Percentiles rank a stretch among this genome's conserved stretches.
Evolutionary conservation across 495 filamentous ascomycete species (phyloP).

Genomic region (Penicillium canescens): DNA sequence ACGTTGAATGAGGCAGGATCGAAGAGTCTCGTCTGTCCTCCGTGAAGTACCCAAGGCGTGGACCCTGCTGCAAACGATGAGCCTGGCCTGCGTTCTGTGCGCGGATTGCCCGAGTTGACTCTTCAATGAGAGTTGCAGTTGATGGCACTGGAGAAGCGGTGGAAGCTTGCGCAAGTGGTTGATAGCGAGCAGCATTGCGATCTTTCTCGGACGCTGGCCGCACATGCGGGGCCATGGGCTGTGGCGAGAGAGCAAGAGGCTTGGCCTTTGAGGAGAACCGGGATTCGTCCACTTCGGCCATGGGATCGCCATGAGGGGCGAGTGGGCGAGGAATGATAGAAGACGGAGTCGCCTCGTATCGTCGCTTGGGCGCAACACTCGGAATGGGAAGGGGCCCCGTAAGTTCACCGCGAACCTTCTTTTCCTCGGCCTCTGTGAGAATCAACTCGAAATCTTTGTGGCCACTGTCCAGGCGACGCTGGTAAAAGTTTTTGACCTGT

Average conservation of each 20-base stretch:
- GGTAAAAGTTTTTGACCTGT: slow-evolving; percentile 92
- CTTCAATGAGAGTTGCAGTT: slow-evolving; percentile 31
- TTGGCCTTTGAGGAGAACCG: slow-evolving; percentile 46
- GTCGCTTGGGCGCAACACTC: slow-evolving; percentile 59
- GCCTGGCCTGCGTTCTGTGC: slow-evolving; percentile 23
- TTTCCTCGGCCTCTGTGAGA: slow-evolving; percentile 69
- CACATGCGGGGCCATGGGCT: slow-evolving; percentile 32
- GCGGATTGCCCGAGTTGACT: slow-evolving; percentile 31
- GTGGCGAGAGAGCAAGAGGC: slow-evolving; percentile 31
- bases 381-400: slow-evolving; percentile 64
- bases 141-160: slow-evolving; percentile 30
- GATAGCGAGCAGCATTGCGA: slow-evolving; percentile 38
- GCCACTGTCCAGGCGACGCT: slow-evolving; percentile 70
- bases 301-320: slow-evolving; percentile 57
- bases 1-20: slow-evolving; percentile 26
- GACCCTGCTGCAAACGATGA: slow-evolving; percentile 35
- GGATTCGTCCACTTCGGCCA: slow-evolving; percentile 54
- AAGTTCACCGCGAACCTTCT: slow-evolving; percentile 68
- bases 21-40: slow-evolving; percentile 46
- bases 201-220: slow-evolving; percentile 38
- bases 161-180: slow-evolving; percentile 46
- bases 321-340: slow-evolving; percentile 59
- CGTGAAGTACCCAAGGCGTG: slow-evolving; percentile 44
- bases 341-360: slow-evolving; percentile 54
- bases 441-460: slow-evolving; percentile 69